Conservation (phyloP, 2,329 filamentous ascomycete genomes). For the Dissoconium aciculare region DNA sequence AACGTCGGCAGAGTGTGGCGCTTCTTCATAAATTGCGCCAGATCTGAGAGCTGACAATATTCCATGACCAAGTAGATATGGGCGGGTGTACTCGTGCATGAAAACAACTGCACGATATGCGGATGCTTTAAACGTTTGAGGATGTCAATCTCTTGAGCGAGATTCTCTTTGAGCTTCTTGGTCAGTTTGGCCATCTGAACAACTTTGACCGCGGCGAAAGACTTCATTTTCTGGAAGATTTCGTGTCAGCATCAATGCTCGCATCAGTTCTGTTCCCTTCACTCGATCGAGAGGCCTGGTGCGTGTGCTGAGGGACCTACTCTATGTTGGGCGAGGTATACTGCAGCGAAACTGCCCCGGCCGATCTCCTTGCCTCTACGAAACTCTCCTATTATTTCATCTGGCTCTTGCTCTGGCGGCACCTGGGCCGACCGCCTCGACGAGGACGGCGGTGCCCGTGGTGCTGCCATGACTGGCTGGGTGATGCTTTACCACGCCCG, state of each 20-base stretch:
- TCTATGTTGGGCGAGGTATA: constrained; percentile 43
- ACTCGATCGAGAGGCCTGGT: not conserved
- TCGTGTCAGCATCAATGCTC: constrained; percentile 8
- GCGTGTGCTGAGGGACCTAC: constrained; percentile 11
- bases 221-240: constrained; percentile 53
- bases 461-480: constrained; percentile 17
- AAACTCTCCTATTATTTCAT: constrained; percentile 54
- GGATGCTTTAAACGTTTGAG: constrained; percentile 87
- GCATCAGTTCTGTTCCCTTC: not conserved
- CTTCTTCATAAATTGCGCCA: constrained; percentile 94
- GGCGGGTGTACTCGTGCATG: constrained; percentile 72
- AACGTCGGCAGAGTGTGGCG: constrained; percentile 66
- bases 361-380: constrained; percentile 79
- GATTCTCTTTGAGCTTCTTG: constrained; percentile 90
- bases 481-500: constrained; percentile 3
- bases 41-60: constrained; percentile 87
- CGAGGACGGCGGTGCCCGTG: constrained; percentile 13
- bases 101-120: constrained; percentile 90
- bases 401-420: constrained; percentile 23
- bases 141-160: constrained; percentile 90
- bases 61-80: constrained; percentile 98
- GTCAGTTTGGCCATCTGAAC: constrained; percentile 83
- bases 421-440: constrained; percentile 23
- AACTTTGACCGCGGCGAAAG: constrained; percentile 88
- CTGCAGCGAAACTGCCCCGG: constrained; percentile 92